Evolutionary conservation across 352 stramenopile genomes (phyloP).

Genomic region (Globisporangium alternatum): DNA sequence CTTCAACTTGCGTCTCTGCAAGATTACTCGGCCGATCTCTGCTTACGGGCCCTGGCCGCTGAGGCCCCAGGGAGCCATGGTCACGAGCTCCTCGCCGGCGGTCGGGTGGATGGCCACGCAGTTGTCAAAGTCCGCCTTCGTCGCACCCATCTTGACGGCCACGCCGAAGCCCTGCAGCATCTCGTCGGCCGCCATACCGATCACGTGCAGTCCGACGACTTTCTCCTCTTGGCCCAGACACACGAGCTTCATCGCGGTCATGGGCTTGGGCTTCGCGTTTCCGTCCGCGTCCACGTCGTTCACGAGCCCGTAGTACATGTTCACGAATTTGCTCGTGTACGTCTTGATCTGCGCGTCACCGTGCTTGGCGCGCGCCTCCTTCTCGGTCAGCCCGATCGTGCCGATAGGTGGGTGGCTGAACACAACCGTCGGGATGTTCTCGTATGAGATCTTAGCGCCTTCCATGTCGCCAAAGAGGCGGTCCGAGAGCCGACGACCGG

Average conservation of each 20-base stretch:
- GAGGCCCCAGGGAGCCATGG: slow-evolving; percentile 83
- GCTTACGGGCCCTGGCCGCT: slow-evolving; percentile 20
- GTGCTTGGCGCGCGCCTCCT: slow-evolving; percentile 86
- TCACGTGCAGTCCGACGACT: slow-evolving; percentile 97
- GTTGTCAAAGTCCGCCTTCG: slow-evolving; percentile 96
- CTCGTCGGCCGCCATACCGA: slow-evolving; percentile 95
- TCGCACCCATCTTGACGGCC: slow-evolving; percentile 98
- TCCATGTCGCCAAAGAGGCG: slow-evolving; percentile 79
- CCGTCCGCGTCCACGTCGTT: slow-evolving; percentile 51
- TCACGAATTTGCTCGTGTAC: slow-evolving; percentile 94
- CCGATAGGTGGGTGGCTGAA: slow-evolving; percentile 96
- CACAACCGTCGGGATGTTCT: slow-evolving; percentile 93
- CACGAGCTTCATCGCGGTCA: slow-evolving; percentile 95
- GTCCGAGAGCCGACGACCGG: slow-evolving; percentile 79
- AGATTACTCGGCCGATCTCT: background rate
- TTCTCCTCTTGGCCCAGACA: slow-evolving; percentile 84
- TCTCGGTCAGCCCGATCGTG: slow-evolving; percentile 92
- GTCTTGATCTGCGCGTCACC: slow-evolving; percentile 90
- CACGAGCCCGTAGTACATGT: slow-evolving; percentile 93
- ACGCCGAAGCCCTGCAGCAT: slow-evolving; percentile 99
- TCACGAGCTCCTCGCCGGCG: slow-evolving; percentile 97
- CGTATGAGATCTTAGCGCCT: slow-evolving; percentile 78
- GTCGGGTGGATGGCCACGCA: slow-evolving; percentile 97
- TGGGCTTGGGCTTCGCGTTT: slow-evolving; percentile 77
- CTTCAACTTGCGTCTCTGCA: background rate